Conservation (phyloP, 2,329 filamentous ascomycete species). For the Daldinia eschscholtzii region DNA sequence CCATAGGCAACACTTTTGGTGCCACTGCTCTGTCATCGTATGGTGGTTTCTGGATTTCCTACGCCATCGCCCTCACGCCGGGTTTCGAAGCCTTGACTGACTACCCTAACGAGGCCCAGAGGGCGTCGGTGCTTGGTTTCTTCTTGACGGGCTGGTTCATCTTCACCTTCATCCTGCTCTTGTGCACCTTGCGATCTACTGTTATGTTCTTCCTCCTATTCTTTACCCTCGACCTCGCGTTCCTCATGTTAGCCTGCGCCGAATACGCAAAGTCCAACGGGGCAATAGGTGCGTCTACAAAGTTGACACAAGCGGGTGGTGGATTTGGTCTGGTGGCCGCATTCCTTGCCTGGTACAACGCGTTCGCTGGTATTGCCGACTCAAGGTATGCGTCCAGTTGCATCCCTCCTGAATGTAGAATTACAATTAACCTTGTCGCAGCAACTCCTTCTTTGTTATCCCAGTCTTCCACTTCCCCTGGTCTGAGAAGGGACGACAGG, state of each 20-base stretch:
- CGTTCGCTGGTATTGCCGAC: constrained; percentile 84
- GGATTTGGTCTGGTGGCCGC: constrained; percentile 84
- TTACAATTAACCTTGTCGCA: constrained; percentile 59
- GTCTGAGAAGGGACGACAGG: constrained; percentile 80
- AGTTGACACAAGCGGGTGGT: constrained; percentile 77
- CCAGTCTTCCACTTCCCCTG: constrained; percentile 96
- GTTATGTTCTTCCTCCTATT: constrained; percentile 84
- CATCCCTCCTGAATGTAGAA: not conserved
- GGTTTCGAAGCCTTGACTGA: constrained; percentile 69
- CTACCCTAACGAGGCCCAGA: constrained; percentile 60
- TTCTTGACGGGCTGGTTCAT: constrained; percentile 87
- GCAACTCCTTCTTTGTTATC: constrained; percentile 89
- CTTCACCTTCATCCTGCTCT: constrained; percentile 80
- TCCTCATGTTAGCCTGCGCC: constrained; percentile 76
- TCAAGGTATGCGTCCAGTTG: constrained; percentile 63
- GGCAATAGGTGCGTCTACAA: constrained; percentile 58
- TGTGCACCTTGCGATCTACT: constrained; percentile 82
- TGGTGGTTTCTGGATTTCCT: constrained; percentile 85
- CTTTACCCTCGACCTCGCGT: constrained; percentile 80
- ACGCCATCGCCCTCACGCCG: constrained; percentile 78
- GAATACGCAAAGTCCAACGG: constrained; percentile 70
- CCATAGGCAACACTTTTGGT: constrained; percentile 88
- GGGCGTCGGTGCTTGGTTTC: constrained; percentile 75
- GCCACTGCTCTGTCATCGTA: constrained; percentile 85
- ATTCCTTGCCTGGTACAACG: constrained; percentile 90